Base-by-base conservation (phyloP, 2,329 filamentous ascomycete genomes). In the Aureobasidium sp. region DNA sequence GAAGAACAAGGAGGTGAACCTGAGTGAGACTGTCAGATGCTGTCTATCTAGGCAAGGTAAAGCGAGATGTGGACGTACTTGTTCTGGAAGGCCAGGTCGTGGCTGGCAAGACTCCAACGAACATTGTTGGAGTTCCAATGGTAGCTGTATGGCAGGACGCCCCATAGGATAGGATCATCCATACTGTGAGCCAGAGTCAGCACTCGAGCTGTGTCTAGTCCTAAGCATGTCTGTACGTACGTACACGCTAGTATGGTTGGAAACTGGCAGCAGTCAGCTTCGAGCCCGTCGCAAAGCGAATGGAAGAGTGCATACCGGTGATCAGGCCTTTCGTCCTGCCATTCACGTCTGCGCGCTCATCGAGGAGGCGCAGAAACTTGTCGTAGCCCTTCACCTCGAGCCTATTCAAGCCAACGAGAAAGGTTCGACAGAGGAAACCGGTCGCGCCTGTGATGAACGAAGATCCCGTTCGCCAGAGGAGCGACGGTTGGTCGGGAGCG, bases 141-240 rank as follows among this genome's bases (percentile, higher is more conserved):
- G 70, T 94, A 90, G 54, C 82, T 81, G 49, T 90, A 74, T 1
- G 94, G 94, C 4, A 99, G 78, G 39, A 91, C 84, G 19, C 93
- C 94, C 93, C 93, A 99, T 68, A 97, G 86, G 63, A 97, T 77
- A 29, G 94, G 94, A 76, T 99, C 94, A 75, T 99, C 94, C 68
- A 97, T 78, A 63, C 93, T 97, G 73, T 66, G 66, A 65, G 44
- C 59, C 7, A 24, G 44, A 35, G 61, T 60, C 40, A 59, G 50
- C 31, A 37, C 24, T 37, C 12, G 12, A 39, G 24, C 5, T 5
- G 8, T 2, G 1, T 37, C 12, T 6, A 47, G 17, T 57, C 42
- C 24, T n/a, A 33, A 15, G 42, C 33, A 57, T 7, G n/a, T 24
- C 3, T 60, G 27, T 72, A 75, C 71, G 67, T 74, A 87, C 88